Evolutionary conservation across 148 eudicot species (phyloP), one percentile per base, ranked within the genome.

Genomic region (Rhododendron ferrugineum): DNA sequence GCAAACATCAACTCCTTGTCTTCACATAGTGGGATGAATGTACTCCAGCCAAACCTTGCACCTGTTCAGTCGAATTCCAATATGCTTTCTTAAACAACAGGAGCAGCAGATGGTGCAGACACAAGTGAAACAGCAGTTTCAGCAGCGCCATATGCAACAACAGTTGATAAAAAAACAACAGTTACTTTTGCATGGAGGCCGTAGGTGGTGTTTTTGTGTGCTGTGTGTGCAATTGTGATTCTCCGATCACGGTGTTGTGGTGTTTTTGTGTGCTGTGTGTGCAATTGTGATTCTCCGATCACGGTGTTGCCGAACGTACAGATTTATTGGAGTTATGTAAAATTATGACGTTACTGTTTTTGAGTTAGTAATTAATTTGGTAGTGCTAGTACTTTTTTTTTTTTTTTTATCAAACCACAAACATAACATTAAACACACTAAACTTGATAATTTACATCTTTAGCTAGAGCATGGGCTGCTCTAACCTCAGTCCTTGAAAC

Each of bases 71-170:
- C 91, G 49, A 94, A 86, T 88, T 85, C 97, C 80, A 91, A 85
- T 90, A 86, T 93, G 87, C 91, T 93, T 78, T 87, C 37, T 91
- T 62, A 94, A 96, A 88, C 95, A 93, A 84, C 96, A 94, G 85
- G 96, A 96, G 64, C 92, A 90, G 50, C 92, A 89, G 72, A 81
- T 90, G 83, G 85, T 90, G 50, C 89, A 89, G 77, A 84, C 80
- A 32, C 82, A 89, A 83, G 3, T 89, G 82, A 90, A 88, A 77
- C 91, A 87, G 78, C 89, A 89, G 72, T 23, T 40, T 58, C 93
- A 90, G 50, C 92, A 87, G 74, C 89, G 86, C 37, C 92, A 88
- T 10, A 75, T 89, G 86, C 95, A 94, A 86, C 94, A 68, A 0
- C 94, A 93, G 32, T 72, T 86, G 52, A 64, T 92, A 81, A 92